Percentiles rank a stretch among this genome's conserved stretches.
These are phyloP conservation scores for Penicillium ochrochloron DNA, from an alignment of 495 filamentous ascomycete genomes.

Conservation along the genomic window DNA sequence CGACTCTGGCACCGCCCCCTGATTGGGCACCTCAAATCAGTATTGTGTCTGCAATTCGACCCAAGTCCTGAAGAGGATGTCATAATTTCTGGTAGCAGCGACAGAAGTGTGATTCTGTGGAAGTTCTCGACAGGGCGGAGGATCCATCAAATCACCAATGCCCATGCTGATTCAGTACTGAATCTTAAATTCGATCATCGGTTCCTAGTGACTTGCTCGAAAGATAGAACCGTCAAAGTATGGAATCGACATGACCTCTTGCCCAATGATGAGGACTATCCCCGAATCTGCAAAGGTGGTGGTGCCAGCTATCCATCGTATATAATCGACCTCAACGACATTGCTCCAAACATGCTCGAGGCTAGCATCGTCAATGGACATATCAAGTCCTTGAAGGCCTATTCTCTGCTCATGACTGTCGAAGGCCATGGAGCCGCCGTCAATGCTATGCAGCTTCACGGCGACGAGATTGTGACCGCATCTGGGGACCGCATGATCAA, in stretches of 20 bases:
- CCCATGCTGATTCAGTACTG: slow-evolving; percentile 90
- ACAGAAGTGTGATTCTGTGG: slow-evolving; percentile 89
- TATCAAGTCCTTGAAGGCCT: slow-evolving; percentile 54
- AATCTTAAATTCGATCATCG: slow-evolving; percentile 92
- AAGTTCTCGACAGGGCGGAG: slow-evolving; percentile 85
- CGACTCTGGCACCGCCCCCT: slow-evolving; percentile 74
- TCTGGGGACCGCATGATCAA: slow-evolving; percentile 92
- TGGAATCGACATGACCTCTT: slow-evolving; percentile 81
- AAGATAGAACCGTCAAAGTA: slow-evolving; percentile 93
- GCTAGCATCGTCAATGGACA: slow-evolving; percentile 45
- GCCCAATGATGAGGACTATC: slow-evolving; percentile 72
- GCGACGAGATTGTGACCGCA: slow-evolving; percentile 86
- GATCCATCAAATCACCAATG: slow-evolving; percentile 70
- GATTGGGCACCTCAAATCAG: slow-evolving; percentile 78
- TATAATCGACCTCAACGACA: slow-evolving; percentile 56
- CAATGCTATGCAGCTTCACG: slow-evolving; percentile 92
- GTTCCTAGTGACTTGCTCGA: slow-evolving; percentile 94
- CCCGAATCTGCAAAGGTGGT: slow-evolving; percentile 40
- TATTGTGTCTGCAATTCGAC: slow-evolving; percentile 96
- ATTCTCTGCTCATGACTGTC: slow-evolving; percentile 76
- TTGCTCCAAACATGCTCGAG: slow-evolving; percentile 50
- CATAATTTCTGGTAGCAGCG: slow-evolving; percentile 91
- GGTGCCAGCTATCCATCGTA: slow-evolving; percentile 56
- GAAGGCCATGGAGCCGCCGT: slow-evolving; percentile 88
- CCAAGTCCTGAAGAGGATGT: slow-evolving; percentile 87